Percentiles rank a stretch among this genome's conserved stretches.
Conservation (phyloP, 2,329 filamentous ascomycete genomes). For the Orbilia brochopaga region DNA sequence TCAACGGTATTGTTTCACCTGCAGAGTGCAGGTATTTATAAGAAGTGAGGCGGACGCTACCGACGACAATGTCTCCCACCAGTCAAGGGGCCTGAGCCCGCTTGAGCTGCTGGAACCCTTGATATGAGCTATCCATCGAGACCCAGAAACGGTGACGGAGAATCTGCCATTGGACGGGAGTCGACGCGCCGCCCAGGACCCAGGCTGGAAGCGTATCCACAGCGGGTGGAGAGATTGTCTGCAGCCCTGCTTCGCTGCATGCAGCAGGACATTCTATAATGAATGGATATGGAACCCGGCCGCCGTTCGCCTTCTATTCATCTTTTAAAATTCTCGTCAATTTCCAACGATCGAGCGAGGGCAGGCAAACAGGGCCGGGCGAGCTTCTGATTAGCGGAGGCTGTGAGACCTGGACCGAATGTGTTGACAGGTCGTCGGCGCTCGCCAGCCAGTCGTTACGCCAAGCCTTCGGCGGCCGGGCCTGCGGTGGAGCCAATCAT, state of each 20-base stretch:
- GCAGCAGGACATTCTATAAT: neutral
- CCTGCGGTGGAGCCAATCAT: constrained; percentile 45
- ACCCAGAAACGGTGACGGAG: constrained; percentile 18
- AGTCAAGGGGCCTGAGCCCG: constrained; percentile 18
- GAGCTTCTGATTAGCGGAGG: constrained; percentile 38
- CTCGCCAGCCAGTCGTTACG: constrained; percentile 37
- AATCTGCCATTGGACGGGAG: constrained; percentile 30
- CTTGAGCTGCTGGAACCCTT: constrained; percentile 20
- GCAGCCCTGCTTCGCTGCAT: constrained; percentile 36
- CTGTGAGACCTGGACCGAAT: constrained; percentile 45
- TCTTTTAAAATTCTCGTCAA: constrained; percentile 42
- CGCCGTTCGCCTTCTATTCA: constrained; percentile 15
- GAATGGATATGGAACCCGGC: constrained; percentile 15
- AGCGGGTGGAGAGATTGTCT: constrained; percentile 48
- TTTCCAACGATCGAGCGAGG: constrained; percentile 32
- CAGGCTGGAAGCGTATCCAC: constrained; percentile 35
- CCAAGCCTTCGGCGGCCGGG: constrained; percentile 28
- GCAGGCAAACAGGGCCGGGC: constrained; percentile 20
- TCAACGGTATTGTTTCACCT: constrained; percentile 51
- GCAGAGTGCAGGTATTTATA: constrained; percentile 42
- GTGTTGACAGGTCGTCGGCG: constrained; percentile 41
- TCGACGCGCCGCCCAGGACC: constrained; percentile 41
- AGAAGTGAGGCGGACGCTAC: constrained; percentile 30
- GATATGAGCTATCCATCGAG: constrained; percentile 19
- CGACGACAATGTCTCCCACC: constrained; percentile 19